Base-by-base conservation (phyloP, 768 basidiomycete species). In the Mycena vitilis region DNA sequence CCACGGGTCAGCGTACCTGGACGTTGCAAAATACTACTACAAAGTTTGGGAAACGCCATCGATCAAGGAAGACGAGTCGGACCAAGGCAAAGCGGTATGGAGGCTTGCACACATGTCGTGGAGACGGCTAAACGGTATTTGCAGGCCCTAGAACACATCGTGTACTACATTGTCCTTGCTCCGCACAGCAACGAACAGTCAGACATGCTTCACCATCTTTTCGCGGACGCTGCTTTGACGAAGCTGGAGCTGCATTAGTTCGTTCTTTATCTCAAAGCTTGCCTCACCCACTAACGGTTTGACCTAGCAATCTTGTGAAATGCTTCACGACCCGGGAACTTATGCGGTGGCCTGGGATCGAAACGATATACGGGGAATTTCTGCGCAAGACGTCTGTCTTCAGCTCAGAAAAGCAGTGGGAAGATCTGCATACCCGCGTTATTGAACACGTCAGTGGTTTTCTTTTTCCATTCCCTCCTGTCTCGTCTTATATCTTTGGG, bases 11-110 rank as follows among this genome's bases (percentile, higher is more conserved):
- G 87, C 90, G 30, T 98, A 98, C 77, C 87, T 99, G 22, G 96
- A 98, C 71, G 95, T 94, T 9, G 95, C 95, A 45, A 96, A 97
- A 77, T 91, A 96, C 74, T 99, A 96, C 77, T 87, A 97, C 81
- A 96, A 96, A 76, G 92, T 99, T 47, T 99, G 96, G 95, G 96
- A 98, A 77, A 98, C 97, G 16, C 94, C 96, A 8, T 91, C 94
- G 53, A 91, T 99, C 80, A 95, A 95, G 80, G 89, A 90, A 49
- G 96, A 98, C 71, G 88, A 86, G 47, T 85, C 78, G 22, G 88
- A 84, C 74, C 92, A 94, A 70, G 91, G 89, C 47, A 87, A 87
- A 73, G 82, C 87, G 52, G 93, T 93, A 76, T 63, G 91, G 91
- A 75, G 36, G 40, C 42, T 52, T 53, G 40, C 65, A 44, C 71